Evolutionary conservation across 2,329 filamentous ascomycete species (phyloP).

Genomic region (Claviceps humidiphila): DNA sequence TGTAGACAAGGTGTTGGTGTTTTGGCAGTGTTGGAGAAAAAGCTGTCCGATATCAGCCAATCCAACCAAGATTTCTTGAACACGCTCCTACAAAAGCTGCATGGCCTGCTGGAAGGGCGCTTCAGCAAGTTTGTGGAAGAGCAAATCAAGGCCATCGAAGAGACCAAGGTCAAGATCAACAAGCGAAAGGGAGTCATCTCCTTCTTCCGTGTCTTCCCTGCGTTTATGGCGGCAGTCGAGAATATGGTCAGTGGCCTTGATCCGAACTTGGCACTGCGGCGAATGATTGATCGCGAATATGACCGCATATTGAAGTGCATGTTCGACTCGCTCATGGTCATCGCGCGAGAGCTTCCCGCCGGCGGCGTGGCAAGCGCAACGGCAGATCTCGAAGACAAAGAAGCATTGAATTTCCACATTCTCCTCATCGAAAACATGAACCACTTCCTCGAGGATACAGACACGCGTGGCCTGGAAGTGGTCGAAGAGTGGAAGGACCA

Average conservation of each 20-base stretch:
- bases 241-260: conserved; percentile 58
- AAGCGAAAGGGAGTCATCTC: conserved; percentile 94
- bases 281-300: conserved; percentile 77
- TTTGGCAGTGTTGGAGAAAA: conserved; percentile 66
- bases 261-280: conserved; percentile 49
- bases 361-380: conserved; percentile 29
- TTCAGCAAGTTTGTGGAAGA: conserved; percentile 89
- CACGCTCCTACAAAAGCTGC: conserved; percentile 64
- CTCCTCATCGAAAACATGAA: conserved; percentile 98
- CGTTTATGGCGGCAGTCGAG: conserved; percentile 72
- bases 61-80: conserved; percentile 89
- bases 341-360: conserved; percentile 58
- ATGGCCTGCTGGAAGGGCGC: conserved; percentile 57
- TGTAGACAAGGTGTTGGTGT: conserved; percentile 77
- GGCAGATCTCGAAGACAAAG: conserved; percentile 71
- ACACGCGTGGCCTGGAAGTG: conserved; percentile 58
- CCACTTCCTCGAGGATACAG: conserved; percentile 86
- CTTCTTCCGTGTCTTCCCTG: conserved; percentile 87
- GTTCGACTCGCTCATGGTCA: conserved; percentile 94
- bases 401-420: conserved; percentile 94
- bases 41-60: conserved; percentile 66
- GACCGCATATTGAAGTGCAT: conserved; percentile 81
- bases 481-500: conserved; percentile 72
- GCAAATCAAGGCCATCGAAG: conserved; percentile 89
- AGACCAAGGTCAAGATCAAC: conserved; percentile 97